Base-by-base conservation (phyloP, 139 green algal species). In the Klebsormidium nitens region DNA sequence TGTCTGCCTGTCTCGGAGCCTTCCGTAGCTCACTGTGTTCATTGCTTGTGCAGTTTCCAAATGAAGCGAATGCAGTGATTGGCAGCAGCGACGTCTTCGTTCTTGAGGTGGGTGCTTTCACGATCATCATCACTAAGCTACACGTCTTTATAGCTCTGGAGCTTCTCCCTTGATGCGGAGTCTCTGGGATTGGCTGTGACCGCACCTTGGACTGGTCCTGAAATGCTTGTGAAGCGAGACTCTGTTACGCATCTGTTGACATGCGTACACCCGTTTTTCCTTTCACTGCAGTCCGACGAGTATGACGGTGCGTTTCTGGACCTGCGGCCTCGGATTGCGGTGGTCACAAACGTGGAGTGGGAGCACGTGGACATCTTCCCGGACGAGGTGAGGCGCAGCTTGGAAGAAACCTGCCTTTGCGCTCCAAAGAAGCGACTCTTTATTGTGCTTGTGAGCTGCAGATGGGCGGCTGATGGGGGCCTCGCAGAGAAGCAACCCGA, bases 331-430 rank as follows among this genome's bases (percentile, higher is more conserved):
- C 8, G 2, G 23, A 37, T 85, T 14, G 77, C 78, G 26, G 36
- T 84, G 34, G 42, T 84, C 1, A 84, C 78, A 35, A 84, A 84
- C 35, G 78, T 84, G 62, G 78, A 84, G 62, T 71, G 56, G 78
- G 78, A 84, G 26, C 78, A 84, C 60, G 76, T 84, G 37, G 78
- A 84, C 77, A 66, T 85, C n/a, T 83, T 59, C 42, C 0, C 37
- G 14, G 48, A 17, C 31, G 76, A 81, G 74, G 74, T 76, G 36
- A 35, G 39, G 3, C 8, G 11, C n/a, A n/a, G n/a, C n/a, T n/a
- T n/a, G n/a, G n/a, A n/a, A 50, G 8, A n/a, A n/a, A n/a, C n/a
- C n/a, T n/a, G n/a, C n/a, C n/a, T n/a, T n/a, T n/a, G n/a, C n/a
- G n/a, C n/a, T n/a, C n/a, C n/a, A n/a, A n/a, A n/a, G n/a, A n/a